phyloP scores from a whole-genome alignment of 208 protist genomes.

The Novymonas esmeraldas region DNA sequence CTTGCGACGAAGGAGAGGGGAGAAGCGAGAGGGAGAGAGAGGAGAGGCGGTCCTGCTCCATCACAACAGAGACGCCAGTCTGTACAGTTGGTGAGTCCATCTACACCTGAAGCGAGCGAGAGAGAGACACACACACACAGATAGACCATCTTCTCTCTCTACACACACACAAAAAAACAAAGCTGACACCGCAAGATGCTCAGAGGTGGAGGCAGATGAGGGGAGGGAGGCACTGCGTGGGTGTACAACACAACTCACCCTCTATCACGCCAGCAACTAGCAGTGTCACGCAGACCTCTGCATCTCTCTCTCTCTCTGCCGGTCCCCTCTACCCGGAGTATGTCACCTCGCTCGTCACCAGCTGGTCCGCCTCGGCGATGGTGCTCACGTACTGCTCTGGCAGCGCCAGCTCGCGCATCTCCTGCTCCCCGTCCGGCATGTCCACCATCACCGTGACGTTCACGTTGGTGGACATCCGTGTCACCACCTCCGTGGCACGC shows the following conservation, averaged over 20 bases:
- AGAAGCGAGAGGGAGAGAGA: neutral
- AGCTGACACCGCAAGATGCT: no score
- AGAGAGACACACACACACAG: no score
- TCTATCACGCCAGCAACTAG: neutral
- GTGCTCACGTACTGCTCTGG: slow-evolving; percentile 37
- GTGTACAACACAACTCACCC: neutral
- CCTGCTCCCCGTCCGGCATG: slow-evolving; percentile 30
- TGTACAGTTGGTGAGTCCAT: no score
- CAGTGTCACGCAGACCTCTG: no score
- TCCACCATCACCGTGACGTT: slow-evolving; percentile 32
- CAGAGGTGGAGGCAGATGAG: no score
- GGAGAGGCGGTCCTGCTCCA: no score
- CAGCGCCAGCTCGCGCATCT: slow-evolving; percentile 32
- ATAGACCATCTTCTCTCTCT: no score
- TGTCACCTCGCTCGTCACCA: slow-evolving; percentile 26
- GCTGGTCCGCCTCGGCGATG: slow-evolving; percentile 6
- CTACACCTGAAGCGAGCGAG: no score
- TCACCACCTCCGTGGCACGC: slow-evolving; percentile 29
- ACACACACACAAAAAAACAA: neutral
- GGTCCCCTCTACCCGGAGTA: slow-evolving; percentile 14
- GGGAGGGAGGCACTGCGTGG: no score
- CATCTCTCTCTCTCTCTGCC: no score
- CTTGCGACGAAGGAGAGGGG: neutral
- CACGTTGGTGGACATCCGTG: slow-evolving; percentile 29
- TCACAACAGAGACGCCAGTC: no score